Conservation (phyloP, 495 filamentous ascomycete genomes). For the Aspergillus hancockii region DNA sequence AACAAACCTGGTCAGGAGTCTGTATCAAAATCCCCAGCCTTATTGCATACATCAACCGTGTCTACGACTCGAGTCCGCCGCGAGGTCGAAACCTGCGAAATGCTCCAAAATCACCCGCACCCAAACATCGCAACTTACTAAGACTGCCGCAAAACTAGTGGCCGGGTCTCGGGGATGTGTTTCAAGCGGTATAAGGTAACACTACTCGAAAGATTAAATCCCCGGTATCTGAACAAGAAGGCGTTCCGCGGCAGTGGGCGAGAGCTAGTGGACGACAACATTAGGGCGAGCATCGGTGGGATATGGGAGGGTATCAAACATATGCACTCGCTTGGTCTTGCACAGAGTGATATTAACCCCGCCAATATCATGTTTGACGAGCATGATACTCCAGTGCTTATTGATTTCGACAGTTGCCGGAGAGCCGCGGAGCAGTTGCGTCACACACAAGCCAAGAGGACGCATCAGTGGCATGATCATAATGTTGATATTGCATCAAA, state of each 20-base stretch:
- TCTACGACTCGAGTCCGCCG: conserved; percentile 21
- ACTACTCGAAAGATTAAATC: conserved; percentile 31
- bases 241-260: conserved; percentile 23
- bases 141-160: conserved; percentile 29
- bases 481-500: conserved; percentile 19
- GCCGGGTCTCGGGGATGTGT: conserved; percentile 38
- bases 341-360: conserved; percentile 43
- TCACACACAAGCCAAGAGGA: conserved; percentile 24
- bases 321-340: conserved; percentile 35
- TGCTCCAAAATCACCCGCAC: conserved; percentile 37
- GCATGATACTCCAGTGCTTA: conserved; percentile 34
- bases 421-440: conserved; percentile 24
- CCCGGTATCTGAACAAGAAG: conserved; percentile 17
- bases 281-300: conserved; percentile 23
- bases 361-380: conserved; percentile 41
- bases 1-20: conserved; percentile 21
- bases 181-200: conserved; percentile 40
- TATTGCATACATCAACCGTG: conserved; percentile 19
- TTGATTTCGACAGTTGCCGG: conserved; percentile 43
- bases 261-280: conserved; percentile 18
- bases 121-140: conserved; percentile 41
- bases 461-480: conserved; percentile 25
- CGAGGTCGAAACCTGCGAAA: conserved; percentile 31
- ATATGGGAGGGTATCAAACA: conserved; percentile 37
- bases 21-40: conserved; percentile 31